These are phyloP conservation scores for Astrothelium macrocarpum DNA, from an alignment of 495 filamentous ascomycete species.

Conservation along the genomic window DNA sequence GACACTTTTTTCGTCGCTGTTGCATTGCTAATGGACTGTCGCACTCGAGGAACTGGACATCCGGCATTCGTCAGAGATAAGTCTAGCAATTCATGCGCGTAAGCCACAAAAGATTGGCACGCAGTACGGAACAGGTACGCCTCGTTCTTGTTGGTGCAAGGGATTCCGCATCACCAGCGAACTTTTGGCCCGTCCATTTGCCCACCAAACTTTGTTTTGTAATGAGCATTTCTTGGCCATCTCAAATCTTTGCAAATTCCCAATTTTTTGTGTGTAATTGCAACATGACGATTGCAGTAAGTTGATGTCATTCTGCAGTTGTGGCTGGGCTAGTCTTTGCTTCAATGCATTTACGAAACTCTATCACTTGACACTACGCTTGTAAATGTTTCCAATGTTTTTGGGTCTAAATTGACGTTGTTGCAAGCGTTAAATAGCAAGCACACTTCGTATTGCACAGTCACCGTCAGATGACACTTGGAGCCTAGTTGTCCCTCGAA, in stretches of 20 bases:
- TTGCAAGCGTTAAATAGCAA: too few relatives aligned
- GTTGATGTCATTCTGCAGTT: background rate
- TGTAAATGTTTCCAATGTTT: background rate
- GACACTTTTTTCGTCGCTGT: background rate
- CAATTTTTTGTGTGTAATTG: too few relatives aligned
- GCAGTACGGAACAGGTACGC: too few relatives aligned
- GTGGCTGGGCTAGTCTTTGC: too few relatives aligned
- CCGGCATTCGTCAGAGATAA: background rate
- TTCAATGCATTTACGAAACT: too few relatives aligned
- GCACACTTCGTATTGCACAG: too few relatives aligned
- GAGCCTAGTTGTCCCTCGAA: too few relatives aligned
- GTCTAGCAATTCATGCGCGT: background rate
- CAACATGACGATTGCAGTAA: background rate
- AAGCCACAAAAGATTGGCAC: background rate
- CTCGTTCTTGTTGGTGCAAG: background rate
- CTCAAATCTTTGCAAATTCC: too few relatives aligned
- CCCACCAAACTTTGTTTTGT: background rate
- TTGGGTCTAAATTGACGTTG: too few relatives aligned
- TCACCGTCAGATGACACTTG: too few relatives aligned
- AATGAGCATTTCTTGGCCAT: too few relatives aligned
- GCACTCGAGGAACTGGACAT: background rate
- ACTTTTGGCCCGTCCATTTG: background rate
- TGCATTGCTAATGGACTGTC: background rate
- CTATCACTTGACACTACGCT: background rate
- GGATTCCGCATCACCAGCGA: background rate